Base-by-base conservation (phyloP, 2,329 filamentous ascomycete species). In the Cercospora beticola region DNA sequence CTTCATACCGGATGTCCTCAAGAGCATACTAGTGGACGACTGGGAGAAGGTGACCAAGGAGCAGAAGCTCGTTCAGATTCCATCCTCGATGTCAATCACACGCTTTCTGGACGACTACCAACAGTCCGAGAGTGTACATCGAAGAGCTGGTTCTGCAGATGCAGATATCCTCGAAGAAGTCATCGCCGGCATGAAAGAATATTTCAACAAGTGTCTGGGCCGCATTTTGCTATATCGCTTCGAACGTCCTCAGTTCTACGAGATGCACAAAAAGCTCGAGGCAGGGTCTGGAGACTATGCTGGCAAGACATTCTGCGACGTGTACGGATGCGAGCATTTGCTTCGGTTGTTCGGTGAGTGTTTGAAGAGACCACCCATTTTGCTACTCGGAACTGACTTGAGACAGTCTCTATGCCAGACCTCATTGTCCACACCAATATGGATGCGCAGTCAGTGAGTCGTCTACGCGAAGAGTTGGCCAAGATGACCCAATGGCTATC, bases 11-110 rank as follows among this genome's bases (percentile, higher is more conserved):
- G 95, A 98, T 77, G 88, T 91, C 72, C 86, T 99, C 73, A 97
- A 98, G 83, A 92, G 92, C 16, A 86, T 97, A 71, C 88, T 99
- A 3, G 95, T 99, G 23, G 95, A 99, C 78, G 95, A 99, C 79
- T 99, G 95, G 95, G 95, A 99, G 80, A 97, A 97, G 75, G 89
- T 99, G 70, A 99, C 95, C 66, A 98, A 97, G 82, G 95, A 96
- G 78, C 88, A 93, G 74, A 92, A 94, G 77, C 88, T 98, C 4
- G 92, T 97, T 33, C 90, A 92, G 1, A 84, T 99, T 16, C 95
- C 95, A 0, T 90, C 93, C 58, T 84, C 86, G 30, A 87, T 90
- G 62, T 89, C 94, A 0, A 92, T 95, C 68, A 88, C 87, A 71
- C 83, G 88, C 72, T 92, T 99, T 70, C 83, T 99, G 16, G 86